phyloP scores from a whole-genome alignment of 441 rosid genomes.

The Francoa sonchifolia region DNA sequence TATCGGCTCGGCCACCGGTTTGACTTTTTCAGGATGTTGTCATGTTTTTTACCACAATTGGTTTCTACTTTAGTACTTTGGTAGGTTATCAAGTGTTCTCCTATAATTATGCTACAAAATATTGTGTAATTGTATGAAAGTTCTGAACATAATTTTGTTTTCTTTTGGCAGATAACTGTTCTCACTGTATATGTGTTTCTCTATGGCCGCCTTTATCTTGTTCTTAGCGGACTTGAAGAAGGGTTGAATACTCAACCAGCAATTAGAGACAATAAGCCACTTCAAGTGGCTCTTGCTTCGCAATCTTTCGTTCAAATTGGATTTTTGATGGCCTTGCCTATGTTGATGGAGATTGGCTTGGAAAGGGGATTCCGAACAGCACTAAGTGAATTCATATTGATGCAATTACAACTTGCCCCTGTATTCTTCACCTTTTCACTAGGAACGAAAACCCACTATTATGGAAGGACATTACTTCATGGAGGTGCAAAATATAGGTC shows the following conservation, averaged over 20 bases:
- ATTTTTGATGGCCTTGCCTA: constrained; percentile 89
- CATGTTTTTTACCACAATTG: constrained; percentile 95
- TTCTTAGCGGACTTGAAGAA: constrained; percentile 92
- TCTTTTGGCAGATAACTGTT: constrained; percentile 70
- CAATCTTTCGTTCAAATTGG: constrained; percentile 99
- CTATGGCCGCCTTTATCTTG: constrained; percentile 98
- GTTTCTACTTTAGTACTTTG: constrained; percentile 96
- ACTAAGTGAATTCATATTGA: constrained; percentile 84
- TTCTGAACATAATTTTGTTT: constrained; percentile 9
- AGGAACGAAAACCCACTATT: constrained; percentile 95
- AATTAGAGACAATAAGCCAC: constrained; percentile 82
- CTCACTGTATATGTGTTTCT: constrained; percentile 96
- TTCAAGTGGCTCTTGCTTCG: constrained; percentile 98
- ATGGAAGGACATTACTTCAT: constrained; percentile 89
- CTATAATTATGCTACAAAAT: constrained; percentile 1
- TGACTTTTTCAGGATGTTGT: constrained; percentile 97
- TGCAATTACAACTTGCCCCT: constrained; percentile 96
- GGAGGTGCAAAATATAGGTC: constrained; percentile 98
- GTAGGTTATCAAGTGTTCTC: constrained; percentile 22
- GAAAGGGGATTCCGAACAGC: constrained; percentile 98
- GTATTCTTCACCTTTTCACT: constrained; percentile 98
- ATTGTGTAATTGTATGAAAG: background rate
- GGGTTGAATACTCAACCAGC: constrained; percentile 58
- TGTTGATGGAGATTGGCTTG: constrained; percentile 98
- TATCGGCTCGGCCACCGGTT: constrained; percentile 98